Evolutionary conservation across 83 land plant species (phyloP).

Genomic region (Picea abies): DNA sequence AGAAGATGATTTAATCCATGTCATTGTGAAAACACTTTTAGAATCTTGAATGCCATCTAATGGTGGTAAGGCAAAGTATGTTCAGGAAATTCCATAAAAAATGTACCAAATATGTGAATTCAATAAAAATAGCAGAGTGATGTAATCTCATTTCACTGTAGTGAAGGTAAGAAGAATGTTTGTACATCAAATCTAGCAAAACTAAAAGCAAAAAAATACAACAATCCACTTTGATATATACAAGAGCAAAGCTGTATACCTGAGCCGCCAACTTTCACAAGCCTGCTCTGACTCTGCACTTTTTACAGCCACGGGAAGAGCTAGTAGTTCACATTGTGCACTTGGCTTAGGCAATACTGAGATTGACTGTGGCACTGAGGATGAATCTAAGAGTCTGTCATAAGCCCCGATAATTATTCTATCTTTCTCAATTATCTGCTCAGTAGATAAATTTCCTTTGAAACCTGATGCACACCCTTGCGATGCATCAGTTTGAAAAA

Average conservation of each 20-base stretch:
- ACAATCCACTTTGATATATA: neutral
- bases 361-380: neutral
- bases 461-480: constrained; percentile 32
- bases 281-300: constrained; percentile 67
- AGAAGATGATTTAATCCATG: neutral
- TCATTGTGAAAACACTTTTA: neutral
- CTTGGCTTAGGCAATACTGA: constrained; percentile 9
- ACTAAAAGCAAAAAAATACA: neutral
- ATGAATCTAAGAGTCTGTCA: neutral
- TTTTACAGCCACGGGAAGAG: constrained; percentile 21
- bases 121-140: neutral
- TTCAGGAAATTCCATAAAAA: neutral
- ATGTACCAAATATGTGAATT: neutral
- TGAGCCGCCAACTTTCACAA: constrained; percentile 91
- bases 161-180: neutral
- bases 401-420: neutral
- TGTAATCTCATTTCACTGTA: neutral
- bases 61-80: neutral
- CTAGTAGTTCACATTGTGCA: constrained; percentile 22
- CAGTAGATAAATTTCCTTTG: constrained; percentile 9
- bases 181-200: neutral
- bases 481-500: constrained; percentile 22
- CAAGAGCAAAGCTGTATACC: constrained; percentile 29
- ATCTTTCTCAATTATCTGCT: neutral
- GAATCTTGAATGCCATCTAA: neutral